These are phyloP conservation scores for Melocanna baccifera DNA, from an alignment of 176 grass and related monocot genomes.

Conservation along the genomic window DNA sequence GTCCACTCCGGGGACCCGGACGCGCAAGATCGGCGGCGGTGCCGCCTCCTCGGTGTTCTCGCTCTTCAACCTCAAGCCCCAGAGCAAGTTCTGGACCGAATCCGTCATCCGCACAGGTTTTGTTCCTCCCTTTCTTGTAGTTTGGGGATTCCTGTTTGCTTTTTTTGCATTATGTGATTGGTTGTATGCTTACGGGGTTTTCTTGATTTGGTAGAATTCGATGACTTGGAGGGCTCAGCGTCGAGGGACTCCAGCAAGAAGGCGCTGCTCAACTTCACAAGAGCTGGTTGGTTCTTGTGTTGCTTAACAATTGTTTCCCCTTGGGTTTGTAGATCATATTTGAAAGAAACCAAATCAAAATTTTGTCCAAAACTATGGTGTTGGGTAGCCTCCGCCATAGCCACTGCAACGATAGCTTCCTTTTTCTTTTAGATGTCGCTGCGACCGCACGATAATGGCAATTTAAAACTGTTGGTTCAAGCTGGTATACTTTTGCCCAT, in stretches of 20 bases:
- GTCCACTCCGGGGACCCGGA: slow-evolving; percentile 51
- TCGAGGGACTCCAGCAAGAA: slow-evolving; percentile 51
- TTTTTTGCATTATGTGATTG: background rate
- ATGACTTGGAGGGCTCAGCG: slow-evolving; percentile 63
- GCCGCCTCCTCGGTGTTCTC: slow-evolving; percentile 65
- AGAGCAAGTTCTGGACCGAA: slow-evolving; percentile 93
- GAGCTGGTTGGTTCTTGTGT: slow-evolving; percentile 55
- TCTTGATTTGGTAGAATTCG: slow-evolving; percentile 63
- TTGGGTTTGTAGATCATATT: background rate
- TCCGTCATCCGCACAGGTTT: slow-evolving; percentile 78
- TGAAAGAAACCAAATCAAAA: background rate
- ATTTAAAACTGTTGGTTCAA: slow-evolving; percentile 9
- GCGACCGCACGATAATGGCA: background rate
- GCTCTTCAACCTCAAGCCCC: slow-evolving; percentile 79
- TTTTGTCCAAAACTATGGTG: background rate
- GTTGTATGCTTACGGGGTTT: background rate
- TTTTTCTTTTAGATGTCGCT: background rate
- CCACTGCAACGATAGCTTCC: background rate
- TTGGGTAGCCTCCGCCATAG: background rate
- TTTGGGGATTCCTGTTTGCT: background rate
- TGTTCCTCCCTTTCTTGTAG: background rate
- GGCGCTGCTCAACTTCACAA: slow-evolving; percentile 75
- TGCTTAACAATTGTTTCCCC: background rate
- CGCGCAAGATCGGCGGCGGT: slow-evolving; percentile 47
- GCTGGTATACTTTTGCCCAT: background rate